phyloP scores from a whole-genome alignment of 805 yeast species.

The Starmerella ratchasimensis region DNA sequence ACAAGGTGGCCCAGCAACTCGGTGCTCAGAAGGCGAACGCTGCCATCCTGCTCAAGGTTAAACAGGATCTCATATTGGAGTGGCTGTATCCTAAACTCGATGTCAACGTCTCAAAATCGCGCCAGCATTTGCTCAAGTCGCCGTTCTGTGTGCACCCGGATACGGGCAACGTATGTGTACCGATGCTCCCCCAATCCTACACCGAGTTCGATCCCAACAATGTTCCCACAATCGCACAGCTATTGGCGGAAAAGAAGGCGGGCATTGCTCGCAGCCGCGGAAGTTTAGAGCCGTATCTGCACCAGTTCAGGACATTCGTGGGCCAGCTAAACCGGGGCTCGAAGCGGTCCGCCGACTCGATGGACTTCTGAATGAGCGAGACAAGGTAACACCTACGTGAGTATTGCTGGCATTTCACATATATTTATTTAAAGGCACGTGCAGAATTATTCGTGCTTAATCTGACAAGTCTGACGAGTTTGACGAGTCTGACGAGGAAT shows the following conservation, averaged over 20 bases:
- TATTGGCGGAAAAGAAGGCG: conserved; percentile 50
- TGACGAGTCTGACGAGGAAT: too few species aligned
- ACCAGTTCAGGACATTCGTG: conserved; percentile 52
- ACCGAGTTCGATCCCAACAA: conserved; percentile 57
- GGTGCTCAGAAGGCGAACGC: conserved; percentile 28
- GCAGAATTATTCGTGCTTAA: too few species aligned
- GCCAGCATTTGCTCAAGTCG: conserved; percentile 83
- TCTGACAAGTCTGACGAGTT: too few species aligned
- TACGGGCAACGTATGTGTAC: conserved; percentile 91
- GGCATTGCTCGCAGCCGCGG: conserved; percentile 37
- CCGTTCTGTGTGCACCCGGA: conserved; percentile 96
- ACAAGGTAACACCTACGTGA: too few species aligned
- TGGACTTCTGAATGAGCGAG: conserved; percentile 16
- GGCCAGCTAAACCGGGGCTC: conserved; percentile 37
- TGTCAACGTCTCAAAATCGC: conserved; percentile 78
- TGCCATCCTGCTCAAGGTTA: conserved; percentile 46
- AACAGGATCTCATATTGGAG: conserved; percentile 66
- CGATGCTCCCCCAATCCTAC: conserved; percentile 31
- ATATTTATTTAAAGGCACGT: too few species aligned
- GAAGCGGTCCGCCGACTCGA: conserved; percentile 27
- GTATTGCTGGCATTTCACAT: too few species aligned
- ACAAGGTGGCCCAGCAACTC: conserved; percentile 30
- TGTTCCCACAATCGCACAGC: conserved; percentile 59
- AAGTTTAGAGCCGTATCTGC: conserved; percentile 55
- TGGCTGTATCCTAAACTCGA: conserved; percentile 85